Evolutionary conservation across 1,139 yeast species (phyloP).

Genomic region (Hansenula sp.): DNA sequence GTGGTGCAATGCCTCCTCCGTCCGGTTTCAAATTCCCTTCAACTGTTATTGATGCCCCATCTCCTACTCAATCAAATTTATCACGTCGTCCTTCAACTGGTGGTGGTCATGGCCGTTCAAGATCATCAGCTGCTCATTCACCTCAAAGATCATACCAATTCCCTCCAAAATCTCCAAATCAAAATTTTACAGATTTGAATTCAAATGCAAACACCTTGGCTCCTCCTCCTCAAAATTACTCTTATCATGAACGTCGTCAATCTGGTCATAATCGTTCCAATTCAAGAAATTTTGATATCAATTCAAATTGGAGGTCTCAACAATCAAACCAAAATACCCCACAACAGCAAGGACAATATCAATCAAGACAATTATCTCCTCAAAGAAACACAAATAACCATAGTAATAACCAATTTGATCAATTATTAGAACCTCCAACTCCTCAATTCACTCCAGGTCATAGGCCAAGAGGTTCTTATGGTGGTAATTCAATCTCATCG

Average conservation of each 20-base stretch:
- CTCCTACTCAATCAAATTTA: constrained; percentile 8
- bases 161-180: constrained; percentile 33
- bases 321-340: constrained; percentile 5
- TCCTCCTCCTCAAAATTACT: constrained; percentile 22
- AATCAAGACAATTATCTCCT: constrained; percentile 25
- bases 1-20: constrained; percentile 19
- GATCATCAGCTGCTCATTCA: constrained; percentile 28
- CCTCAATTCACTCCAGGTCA: constrained; percentile 75
- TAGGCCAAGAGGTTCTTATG: constrained; percentile 68
- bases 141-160: constrained; percentile 38
- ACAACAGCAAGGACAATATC: neutral
- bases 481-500: constrained; percentile 52
- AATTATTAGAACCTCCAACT: constrained; percentile 47
- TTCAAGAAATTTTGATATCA: constrained; percentile 47
- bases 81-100: constrained; percentile 7
- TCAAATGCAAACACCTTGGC: constrained; percentile 10
- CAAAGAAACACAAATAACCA: constrained; percentile 25
- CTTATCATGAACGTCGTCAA: constrained; percentile 39
- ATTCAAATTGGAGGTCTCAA: constrained; percentile 60
- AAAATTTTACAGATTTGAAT: constrained; percentile 6
- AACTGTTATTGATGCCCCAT: constrained; percentile 31
- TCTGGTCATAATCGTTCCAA: constrained; percentile 53
- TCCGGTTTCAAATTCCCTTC: constrained; percentile 53
- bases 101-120: constrained; percentile 25
- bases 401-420: constrained; percentile 16